Percentiles rank a stretch among this genome's conserved stretches.
Evolutionary conservation across 805 yeast species (phyloP).

Genomic region (Candida xiaguanensis): DNA sequence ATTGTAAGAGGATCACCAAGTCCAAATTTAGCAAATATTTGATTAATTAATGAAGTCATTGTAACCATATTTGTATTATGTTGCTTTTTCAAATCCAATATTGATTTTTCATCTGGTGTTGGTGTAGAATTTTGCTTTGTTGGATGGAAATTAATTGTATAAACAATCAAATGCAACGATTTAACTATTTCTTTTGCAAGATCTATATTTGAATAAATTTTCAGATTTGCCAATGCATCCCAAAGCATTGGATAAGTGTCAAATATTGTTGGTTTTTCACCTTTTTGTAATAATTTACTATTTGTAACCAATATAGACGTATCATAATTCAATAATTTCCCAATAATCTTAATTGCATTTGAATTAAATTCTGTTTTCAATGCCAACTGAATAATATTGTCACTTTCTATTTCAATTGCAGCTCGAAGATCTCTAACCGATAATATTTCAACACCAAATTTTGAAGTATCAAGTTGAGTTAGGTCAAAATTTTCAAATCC

Average conservation of each 20-base stretch:
- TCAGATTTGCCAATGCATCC: constrained; percentile 14
- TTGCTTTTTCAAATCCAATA: constrained; percentile 22
- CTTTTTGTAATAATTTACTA: constrained; percentile 16
- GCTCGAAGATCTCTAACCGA: constrained; percentile 47
- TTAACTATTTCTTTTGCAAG: constrained; percentile 16
- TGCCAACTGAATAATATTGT: constrained; percentile 22
- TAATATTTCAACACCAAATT: constrained; percentile 33
- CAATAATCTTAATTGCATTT: constrained; percentile 31
- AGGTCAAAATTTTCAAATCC: constrained; percentile 2
- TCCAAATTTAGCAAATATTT: constrained; percentile 29
- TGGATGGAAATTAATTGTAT: constrained; percentile 17
- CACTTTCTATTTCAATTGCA: constrained; percentile 43
- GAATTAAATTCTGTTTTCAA: constrained; percentile 9
- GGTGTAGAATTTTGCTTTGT: constrained; percentile 15
- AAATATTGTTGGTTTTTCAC: constrained; percentile 23
- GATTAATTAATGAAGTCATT: constrained; percentile 18
- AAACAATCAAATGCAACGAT: constrained; percentile 9
- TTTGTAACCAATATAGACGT: constrained; percentile 33
- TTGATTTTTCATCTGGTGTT: constrained; percentile 11
- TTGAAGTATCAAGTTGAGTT: constrained; percentile 14
- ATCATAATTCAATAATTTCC: constrained; percentile 45
- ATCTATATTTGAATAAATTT: constrained; percentile 3
- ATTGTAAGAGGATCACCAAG: constrained; percentile 26
- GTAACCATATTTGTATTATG: constrained; percentile 28
- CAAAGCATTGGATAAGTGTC: constrained; percentile 33